Conservation (phyloP, 73 alveolate genomes). For the Paramecium biaurelia region DNA sequence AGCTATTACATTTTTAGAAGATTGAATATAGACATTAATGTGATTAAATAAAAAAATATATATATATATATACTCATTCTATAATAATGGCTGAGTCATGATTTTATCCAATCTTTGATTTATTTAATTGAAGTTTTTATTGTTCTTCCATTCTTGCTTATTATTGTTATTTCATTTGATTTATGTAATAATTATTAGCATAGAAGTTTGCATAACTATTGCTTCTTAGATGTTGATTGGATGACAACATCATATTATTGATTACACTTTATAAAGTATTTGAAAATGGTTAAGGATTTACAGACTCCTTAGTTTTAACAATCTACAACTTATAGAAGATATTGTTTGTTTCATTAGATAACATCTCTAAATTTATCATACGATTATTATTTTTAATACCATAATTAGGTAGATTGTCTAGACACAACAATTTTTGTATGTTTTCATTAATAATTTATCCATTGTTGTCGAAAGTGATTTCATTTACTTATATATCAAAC, state of each 20-base stretch:
- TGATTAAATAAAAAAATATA: not conserved
- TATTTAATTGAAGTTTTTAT: not conserved
- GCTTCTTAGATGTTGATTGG: not conserved
- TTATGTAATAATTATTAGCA: not conserved
- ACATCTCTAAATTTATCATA: not conserved
- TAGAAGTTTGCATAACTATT: not conserved
- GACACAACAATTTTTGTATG: not conserved
- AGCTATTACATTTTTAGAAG: slow-evolving; percentile 48
- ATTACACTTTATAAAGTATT: not conserved
- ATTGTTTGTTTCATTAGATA: not conserved
- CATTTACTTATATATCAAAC: not conserved
- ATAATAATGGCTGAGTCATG: slow-evolving; percentile 9
- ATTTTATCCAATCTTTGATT: not conserved
- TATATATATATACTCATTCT: not conserved
- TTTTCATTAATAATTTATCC: not conserved
- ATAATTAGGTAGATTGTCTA: not conserved
- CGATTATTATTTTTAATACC: not conserved
- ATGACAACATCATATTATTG: not conserved
- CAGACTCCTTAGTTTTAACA: slow-evolving; percentile 86
- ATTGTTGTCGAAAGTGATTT: not conserved
- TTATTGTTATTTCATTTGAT: not conserved
- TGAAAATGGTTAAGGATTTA: slow-evolving; percentile 83
- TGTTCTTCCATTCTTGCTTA: not conserved
- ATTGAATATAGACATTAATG: not conserved
- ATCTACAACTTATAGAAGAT: not conserved